These are phyloP conservation scores for Tylopilus cervinicoccineus DNA, from an alignment of 768 basidiomycete species.

Conservation along the genomic window DNA sequence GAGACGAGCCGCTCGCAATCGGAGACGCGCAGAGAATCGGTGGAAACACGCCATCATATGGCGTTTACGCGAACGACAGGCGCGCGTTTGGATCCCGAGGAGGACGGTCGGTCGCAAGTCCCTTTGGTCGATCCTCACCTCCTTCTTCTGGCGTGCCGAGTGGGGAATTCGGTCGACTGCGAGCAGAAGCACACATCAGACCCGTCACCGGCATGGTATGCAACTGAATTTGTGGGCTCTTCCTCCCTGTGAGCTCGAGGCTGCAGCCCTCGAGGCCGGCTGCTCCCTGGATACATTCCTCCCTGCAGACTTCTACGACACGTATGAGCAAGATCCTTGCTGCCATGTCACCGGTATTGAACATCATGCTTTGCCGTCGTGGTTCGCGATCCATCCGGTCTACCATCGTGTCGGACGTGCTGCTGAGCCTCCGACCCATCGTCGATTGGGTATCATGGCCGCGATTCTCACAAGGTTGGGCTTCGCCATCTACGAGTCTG, in stretches of 20 bases:
- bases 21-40: conserved; percentile 44
- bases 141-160: conserved; percentile 2
- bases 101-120: conserved; percentile 4
- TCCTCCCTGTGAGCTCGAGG: conserved; percentile 49
- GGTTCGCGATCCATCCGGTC: conserved; percentile 20
- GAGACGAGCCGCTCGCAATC: conserved; percentile 40
- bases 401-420: conserved; percentile 12
- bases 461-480: conserved; percentile 51
- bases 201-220: conserved; percentile 39
- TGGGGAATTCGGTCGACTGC: conserved; percentile 10
- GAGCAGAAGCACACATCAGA: conserved; percentile 4
- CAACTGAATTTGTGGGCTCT: conserved; percentile 64
- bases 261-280: conserved; percentile 65
- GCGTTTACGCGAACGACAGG: conserved; percentile 48
- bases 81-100: conserved; percentile 53
- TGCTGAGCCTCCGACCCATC: conserved; percentile 43
- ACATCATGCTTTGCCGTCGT: conserved; percentile 5
- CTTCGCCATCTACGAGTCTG: conserved; percentile 35
- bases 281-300: conserved; percentile 52
- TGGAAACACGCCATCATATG: conserved; percentile 64
- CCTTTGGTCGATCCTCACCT: conserved; percentile 9
- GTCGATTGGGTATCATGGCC: conserved; percentile 56
- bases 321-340: conserved; percentile 4
- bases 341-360: neutral
- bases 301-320: conserved; percentile 34